Conservation (phyloP, 441 rosid genomes). For the Erodium chrysanthum region DNA sequence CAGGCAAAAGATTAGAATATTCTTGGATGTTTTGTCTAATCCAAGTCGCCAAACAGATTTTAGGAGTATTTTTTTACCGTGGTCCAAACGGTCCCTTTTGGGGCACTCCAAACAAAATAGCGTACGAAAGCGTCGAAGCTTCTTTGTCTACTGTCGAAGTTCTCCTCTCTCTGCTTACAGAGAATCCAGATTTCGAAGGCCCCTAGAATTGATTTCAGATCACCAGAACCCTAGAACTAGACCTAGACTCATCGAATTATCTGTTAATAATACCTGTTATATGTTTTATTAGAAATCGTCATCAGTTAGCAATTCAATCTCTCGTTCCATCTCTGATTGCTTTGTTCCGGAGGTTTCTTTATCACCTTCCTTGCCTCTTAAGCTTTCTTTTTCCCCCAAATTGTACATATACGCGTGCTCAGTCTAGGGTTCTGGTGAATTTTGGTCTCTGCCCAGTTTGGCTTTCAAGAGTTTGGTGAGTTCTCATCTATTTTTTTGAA, state of each 20-base stretch:
- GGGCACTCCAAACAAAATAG: not conserved
- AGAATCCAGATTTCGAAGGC: not conserved
- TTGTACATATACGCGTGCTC: not conserved
- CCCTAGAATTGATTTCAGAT: not conserved
- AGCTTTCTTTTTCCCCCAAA: not conserved
- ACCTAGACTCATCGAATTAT: not conserved
- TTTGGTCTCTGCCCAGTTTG: not conserved
- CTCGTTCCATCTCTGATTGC: not conserved
- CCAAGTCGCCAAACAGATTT: not conserved
- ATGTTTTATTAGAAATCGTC: not conserved
- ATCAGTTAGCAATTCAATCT: not conserved
- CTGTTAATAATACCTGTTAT: not conserved
- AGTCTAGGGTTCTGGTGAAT: slow-evolving; percentile 2
- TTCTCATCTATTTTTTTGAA: not conserved
- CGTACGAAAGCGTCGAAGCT: not conserved
- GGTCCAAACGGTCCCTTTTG: slow-evolving; percentile 3
- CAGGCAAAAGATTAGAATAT: not conserved
- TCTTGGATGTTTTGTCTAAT: not conserved
- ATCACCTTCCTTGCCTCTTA: slow-evolving; percentile 3
- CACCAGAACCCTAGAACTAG: not conserved
- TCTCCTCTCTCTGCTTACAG: not conserved
- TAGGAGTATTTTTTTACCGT: not conserved
- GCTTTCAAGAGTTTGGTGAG: not conserved
- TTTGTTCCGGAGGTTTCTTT: slow-evolving; percentile 2
- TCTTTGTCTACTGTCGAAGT: not conserved